phyloP scores from a whole-genome alignment of 2,329 filamentous ascomycete species.

The Sarocladium oryzae region DNA sequence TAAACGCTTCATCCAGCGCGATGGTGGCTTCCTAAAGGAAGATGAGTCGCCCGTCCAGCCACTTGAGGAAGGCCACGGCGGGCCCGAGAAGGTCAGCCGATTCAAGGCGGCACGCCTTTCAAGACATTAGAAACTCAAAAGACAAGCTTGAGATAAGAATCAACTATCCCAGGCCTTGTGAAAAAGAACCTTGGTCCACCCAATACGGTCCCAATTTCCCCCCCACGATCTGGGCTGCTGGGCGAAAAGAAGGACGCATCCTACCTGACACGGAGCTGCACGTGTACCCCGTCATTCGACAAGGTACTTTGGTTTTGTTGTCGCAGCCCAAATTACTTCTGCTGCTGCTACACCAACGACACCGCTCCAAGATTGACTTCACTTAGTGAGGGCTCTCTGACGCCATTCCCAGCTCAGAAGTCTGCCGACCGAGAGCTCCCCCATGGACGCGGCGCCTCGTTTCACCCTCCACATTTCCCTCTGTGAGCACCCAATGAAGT shows the following conservation, averaged over 20 bases:
- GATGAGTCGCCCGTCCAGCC: conserved; percentile 62
- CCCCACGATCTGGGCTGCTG: too few relatives aligned
- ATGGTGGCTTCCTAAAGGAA: conserved; percentile 74
- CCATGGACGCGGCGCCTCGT: conserved; percentile 53
- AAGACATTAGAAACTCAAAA: conserved; percentile 32
- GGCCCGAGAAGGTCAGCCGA: conserved; percentile 58
- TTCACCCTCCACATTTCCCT: conserved; percentile 52
- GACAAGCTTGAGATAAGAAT: not conserved
- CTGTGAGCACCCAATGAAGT: not conserved
- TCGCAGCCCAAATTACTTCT: conserved; percentile 41
- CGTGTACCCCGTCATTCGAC: not conserved
- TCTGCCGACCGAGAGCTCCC: conserved; percentile 13
- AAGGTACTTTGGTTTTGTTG: conserved; percentile 26
- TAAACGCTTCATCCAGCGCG: conserved; percentile 73
- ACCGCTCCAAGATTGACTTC: conserved; percentile 48
- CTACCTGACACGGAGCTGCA: conserved; percentile 2
- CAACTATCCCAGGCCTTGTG: conserved; percentile 1
- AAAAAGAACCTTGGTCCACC: not conserved
- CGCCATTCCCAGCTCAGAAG: conserved; percentile 28
- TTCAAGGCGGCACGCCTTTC: conserved; percentile 67
- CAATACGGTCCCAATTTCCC: not conserved
- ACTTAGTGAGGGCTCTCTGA: conserved; percentile 55
- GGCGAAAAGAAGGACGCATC: too few relatives aligned
- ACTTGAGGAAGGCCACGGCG: conserved; percentile 60
- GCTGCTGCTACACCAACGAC: conserved; percentile 49